Evolutionary conservation across 1,139 yeast species (phyloP).

Genomic region (Magnusiomyces clavatus): DNA sequence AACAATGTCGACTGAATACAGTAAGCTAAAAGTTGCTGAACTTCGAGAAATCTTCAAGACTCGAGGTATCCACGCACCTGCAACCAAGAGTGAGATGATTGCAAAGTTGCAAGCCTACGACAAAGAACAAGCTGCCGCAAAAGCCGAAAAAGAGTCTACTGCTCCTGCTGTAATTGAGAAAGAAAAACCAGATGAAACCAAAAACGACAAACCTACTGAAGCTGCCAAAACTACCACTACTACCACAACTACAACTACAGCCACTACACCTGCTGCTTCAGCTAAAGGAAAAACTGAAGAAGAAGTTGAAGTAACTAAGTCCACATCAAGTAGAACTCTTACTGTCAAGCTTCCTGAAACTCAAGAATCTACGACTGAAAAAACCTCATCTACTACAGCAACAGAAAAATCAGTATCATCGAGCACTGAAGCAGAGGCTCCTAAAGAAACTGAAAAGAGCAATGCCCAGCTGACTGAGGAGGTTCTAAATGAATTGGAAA

Average conservation of each 20-base stretch:
- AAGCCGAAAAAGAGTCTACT: constrained; percentile 16
- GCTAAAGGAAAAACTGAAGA: background rate
- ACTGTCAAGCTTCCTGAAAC: constrained; percentile 13
- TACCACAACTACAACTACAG: constrained; percentile 5
- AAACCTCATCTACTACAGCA: constrained; percentile 15
- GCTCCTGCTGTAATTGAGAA: constrained; percentile 11
- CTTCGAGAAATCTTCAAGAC: constrained; percentile 68
- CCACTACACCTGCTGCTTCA: constrained; percentile 2
- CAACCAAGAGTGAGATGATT: constrained; percentile 78
- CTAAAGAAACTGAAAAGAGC: constrained; percentile 8
- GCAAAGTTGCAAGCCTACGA: constrained; percentile 46
- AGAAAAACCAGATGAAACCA: constrained; percentile 9
- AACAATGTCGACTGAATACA: constrained; percentile 8
- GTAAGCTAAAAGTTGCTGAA: constrained; percentile 71
- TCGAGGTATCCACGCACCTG: constrained; percentile 62
- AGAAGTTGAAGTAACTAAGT: background rate
- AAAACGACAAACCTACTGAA: constrained; percentile 16
- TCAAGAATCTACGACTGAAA: constrained; percentile 16
- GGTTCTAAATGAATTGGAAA: constrained; percentile 60
- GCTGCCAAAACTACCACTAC: constrained; percentile 13
- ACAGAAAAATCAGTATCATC: constrained; percentile 18
- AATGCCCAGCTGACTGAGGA: constrained; percentile 28
- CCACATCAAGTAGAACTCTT: constrained; percentile 7
- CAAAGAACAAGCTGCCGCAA: constrained; percentile 21
- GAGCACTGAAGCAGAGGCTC: constrained; percentile 15